Evolutionary conservation across 2,329 filamentous ascomycete genomes (phyloP).

Genomic region (Verticillium albo-atrum): DNA sequence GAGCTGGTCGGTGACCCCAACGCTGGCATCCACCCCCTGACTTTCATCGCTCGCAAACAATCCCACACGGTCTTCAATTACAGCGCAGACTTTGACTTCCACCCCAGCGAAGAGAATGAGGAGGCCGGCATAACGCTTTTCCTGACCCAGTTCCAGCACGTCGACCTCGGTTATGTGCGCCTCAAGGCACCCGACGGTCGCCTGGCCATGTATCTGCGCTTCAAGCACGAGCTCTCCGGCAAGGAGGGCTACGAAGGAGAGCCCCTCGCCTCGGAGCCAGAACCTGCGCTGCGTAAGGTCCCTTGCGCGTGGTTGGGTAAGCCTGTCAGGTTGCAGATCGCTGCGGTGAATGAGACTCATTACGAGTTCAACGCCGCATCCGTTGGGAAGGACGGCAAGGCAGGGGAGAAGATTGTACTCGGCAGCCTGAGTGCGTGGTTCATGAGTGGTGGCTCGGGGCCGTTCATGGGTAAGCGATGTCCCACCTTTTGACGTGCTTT

Average conservation of each 20-base stretch:
- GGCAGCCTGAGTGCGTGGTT: constrained; percentile 21
- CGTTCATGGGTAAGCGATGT: constrained; percentile 26
- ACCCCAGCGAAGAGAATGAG: constrained; percentile 29
- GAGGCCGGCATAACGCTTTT: constrained; percentile 51
- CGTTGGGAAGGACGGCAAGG: constrained; percentile 12
- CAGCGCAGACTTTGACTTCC: constrained; percentile 39
- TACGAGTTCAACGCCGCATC: constrained; percentile 34
- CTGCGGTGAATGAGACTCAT: constrained; percentile 39
- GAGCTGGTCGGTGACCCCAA: background rate
- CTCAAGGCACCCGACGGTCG: background rate
- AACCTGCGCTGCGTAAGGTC: constrained; percentile 14
- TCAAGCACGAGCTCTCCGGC: background rate
- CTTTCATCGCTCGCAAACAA: constrained; percentile 51
- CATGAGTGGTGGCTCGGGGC: constrained; percentile 5
- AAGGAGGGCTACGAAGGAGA: background rate
- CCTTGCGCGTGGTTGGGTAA: constrained; percentile 30
- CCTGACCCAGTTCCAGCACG: constrained; percentile 48
- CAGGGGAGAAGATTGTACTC: constrained; percentile 28
- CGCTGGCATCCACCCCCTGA: constrained; percentile 16
- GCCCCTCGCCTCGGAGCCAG: background rate
- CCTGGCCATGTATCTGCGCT: background rate
- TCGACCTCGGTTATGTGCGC: constrained; percentile 37
- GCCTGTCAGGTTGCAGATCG: constrained; percentile 34
- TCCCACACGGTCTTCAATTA: constrained; percentile 51
- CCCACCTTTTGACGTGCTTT: background rate